These are phyloP conservation scores for Mimosa bimucronata DNA, from an alignment of 306 rosid genomes.

Conservation along the genomic window DNA sequence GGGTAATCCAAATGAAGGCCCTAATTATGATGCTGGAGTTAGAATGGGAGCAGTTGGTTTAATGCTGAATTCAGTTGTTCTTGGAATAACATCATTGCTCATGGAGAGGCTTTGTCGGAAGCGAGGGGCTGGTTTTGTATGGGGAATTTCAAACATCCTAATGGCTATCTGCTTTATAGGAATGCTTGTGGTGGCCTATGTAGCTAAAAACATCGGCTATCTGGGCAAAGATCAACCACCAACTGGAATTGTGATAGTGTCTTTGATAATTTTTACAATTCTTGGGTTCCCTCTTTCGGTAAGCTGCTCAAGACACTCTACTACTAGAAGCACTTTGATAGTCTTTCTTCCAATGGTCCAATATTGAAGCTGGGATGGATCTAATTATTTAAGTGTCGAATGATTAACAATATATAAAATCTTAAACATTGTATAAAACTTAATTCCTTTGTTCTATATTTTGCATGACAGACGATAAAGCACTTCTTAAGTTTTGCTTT, in stretches of 20 bases:
- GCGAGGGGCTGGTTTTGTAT: slow-evolving; percentile 87
- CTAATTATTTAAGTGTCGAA: slow-evolving; percentile 4
- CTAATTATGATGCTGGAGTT: slow-evolving; percentile 71
- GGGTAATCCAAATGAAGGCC: slow-evolving; percentile 85
- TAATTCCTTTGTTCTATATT: background rate
- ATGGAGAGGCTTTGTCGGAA: slow-evolving; percentile 89
- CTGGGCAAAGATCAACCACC: slow-evolving; percentile 67
- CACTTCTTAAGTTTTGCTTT: background rate
- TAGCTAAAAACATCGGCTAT: slow-evolving; percentile 60
- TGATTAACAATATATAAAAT: background rate
- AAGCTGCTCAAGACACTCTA: slow-evolving; percentile 46
- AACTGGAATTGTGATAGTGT: slow-evolving; percentile 59
- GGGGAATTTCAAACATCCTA: slow-evolving; percentile 85
- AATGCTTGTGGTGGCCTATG: slow-evolving; percentile 72
- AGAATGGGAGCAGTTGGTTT: slow-evolving; percentile 96
- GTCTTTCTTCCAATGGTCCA: background rate
- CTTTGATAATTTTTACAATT: slow-evolving; percentile 69
- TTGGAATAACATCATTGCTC: slow-evolving; percentile 85
- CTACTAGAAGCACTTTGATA: slow-evolving; percentile 33
- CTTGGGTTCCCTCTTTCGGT: slow-evolving; percentile 91
- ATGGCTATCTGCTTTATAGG: slow-evolving; percentile 83
- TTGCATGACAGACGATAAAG: background rate
- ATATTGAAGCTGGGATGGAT: slow-evolving; percentile 13
- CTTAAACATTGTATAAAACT: background rate
- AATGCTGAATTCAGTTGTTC: slow-evolving; percentile 85